Evolutionary conservation across 192 early-diverging fungal species (phyloP), one percentile per base, ranked within the genome.

Genomic region (Umbelopsis ramanniana): DNA sequence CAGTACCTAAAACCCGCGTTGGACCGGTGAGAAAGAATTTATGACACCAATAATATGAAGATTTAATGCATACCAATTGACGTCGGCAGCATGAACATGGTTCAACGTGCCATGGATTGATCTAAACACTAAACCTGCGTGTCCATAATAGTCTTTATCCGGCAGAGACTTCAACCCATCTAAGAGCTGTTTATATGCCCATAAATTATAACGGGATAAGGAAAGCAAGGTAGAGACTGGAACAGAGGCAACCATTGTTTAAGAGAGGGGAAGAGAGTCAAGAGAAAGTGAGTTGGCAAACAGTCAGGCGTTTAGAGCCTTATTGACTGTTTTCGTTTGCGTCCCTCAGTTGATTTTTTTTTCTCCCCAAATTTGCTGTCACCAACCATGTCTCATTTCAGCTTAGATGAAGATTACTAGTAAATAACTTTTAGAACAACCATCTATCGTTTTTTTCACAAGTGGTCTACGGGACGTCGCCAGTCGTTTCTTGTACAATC

Each of bases 61-160:
- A 43, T 43, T 5, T 11, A 15, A 35, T 35, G 7, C 17, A 19
- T 63, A 63, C 57, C 57, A 63, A 19, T 29, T 63, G 11, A 19
- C 26, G 6, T 63, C 57, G 12, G 57, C 57, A 17, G 26, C 35
- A 37, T 63, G 26, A 12, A 63, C 29, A 17, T 63, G 57, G 12
- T 19, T 37, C 15, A 63, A 26, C 5, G 57, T 63, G 33, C 57
- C 57, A 37, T 63, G 57, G 33, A 63, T 38, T 29, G 57, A 63
- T 63, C 57, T 63, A 14, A 63, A 63, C 6, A 63, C 57, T 17
- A 63, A 37, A 6, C 57, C 57, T 12, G 57, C 57, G 17, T 63
- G 3, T 11, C 57, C 57, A 63, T 63, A 63, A 35, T 63, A 63
- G 33, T 63, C 29, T 14, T 63, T 15, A 33, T 63, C 57, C 2